Base-by-base conservation (phyloP, 768 basidiomycete genomes). In the Russula brevipes region DNA sequence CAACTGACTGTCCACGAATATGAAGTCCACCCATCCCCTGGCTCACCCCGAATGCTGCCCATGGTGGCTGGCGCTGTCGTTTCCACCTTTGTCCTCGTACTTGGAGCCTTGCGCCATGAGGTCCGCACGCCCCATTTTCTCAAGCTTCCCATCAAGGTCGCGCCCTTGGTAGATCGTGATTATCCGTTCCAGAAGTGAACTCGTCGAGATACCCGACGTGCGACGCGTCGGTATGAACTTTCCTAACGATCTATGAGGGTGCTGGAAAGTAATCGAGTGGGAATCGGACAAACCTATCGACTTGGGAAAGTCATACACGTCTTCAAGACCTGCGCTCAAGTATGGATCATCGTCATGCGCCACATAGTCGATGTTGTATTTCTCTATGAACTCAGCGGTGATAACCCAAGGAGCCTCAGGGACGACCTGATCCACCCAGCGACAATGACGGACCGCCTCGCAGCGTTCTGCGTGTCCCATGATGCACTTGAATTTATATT, bases 321-420 rank as follows among this genome's bases (percentile, higher is more conserved):
- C 97, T 36, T 89, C 85, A 54, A 85, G 80, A 2, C 88, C 91
- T n/a, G 80, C 84, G 35, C 85, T 79, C 2, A 81, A 82, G 69
- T 98, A 98, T 0, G 94, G 91, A 57, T 82, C 85, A 70, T 98
- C 95, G 70, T 99, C 97, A 69, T 99, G 97, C 3, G 95, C 95
- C 51, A 98, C 88, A 70, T 98, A 99, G 73, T 99, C 97, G 66
- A 99, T 96, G 74, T 87, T 73, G 73, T 90, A 85, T 73, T 88
- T 88, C 50, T 90, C 82, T 30, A 98, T 67, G 73, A 97, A 99
- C 0, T 80, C 86, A 59, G 87, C 79, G 67, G 87, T 85, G 62
- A 98, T 79, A 45, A 92, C 78, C 97, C 96, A 98, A 2, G 97
- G 97, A 3, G 89, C 90, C 44, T 92, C 89, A 5, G 91, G 82